phyloP scores from a whole-genome alignment of 2,329 filamentous ascomycete species.

The Mycogone perniciosa region DNA sequence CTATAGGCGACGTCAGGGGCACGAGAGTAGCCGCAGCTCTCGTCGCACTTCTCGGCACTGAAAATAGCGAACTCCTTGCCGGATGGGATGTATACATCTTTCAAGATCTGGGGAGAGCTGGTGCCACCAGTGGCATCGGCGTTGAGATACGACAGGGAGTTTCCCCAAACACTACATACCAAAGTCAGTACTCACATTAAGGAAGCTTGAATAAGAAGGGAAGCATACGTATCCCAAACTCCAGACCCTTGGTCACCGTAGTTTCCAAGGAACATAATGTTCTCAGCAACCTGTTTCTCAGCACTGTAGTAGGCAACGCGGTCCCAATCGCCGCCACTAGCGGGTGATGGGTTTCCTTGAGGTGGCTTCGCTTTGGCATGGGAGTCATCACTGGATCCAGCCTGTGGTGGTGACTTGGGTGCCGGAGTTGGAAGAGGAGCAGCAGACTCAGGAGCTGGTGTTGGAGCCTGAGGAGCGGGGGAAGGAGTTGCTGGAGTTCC shows the following conservation, averaged over 20 bases:
- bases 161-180: conserved; percentile 34
- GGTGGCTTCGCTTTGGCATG: conserved; percentile 10
- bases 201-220: neutral
- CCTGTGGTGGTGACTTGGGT: conserved; percentile 3
- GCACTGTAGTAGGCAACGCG: conserved; percentile 42
- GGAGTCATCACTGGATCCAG: conserved; percentile 5
- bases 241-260: conserved; percentile 39
- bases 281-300: conserved; percentile 31
- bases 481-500: conserved; percentile 16
- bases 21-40: conserved; percentile 39
- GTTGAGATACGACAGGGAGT: conserved; percentile 41
- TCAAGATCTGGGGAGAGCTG: conserved; percentile 33
- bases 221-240: conserved; percentile 37
- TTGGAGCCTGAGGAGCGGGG: conserved; percentile 12
- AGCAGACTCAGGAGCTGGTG: conserved; percentile 15
- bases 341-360: neutral
- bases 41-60: conserved; percentile 37
- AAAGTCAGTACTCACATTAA: neutral
- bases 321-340: conserved; percentile 29
- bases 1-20: conserved; percentile 39
- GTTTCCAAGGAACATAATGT: conserved; percentile 44
- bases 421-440: conserved; percentile 11
- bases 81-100: conserved; percentile 34
- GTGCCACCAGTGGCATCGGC: conserved; percentile 35
- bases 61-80: conserved; percentile 42